Evolutionary conservation across 1,139 yeast species (phyloP), one percentile per base, ranked within the genome.

Genomic region (Geotrichum candidum): DNA sequence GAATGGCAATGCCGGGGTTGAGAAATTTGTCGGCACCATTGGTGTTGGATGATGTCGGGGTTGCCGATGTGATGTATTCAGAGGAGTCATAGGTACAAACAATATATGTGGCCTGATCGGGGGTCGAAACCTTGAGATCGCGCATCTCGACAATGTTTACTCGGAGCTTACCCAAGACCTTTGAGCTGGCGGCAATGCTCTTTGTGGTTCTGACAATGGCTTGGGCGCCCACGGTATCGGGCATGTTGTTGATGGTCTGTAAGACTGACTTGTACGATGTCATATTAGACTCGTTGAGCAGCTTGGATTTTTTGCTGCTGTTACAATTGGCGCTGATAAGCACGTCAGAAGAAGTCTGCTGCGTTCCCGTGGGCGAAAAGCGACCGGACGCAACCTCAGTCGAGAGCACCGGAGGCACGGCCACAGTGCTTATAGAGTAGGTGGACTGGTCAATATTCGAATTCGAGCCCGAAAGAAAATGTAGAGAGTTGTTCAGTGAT

Each of bases 41-140:
- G 38, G 11, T 33, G 11, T 11, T 33, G 7, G 38, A 33, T 18
- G 41, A 31, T 15, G 29, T 54, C 31, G 55, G 35, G 10, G 60
- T 41, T 13, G 51, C 33, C n/a, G 56, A 50, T 3, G 96, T 86
- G 64, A 92, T 91, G 68, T 86, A 89, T 76, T 94, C 98, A 1
- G 96, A 87, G 65, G 95, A 87, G 73, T 91, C 97, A 76, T 89
- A 92, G 1, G 96, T 89, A 74, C 96, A 90, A 41, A 92, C 97
- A 29, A 90, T 97, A 73, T 92, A 92, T 1, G 97, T 97, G 68
- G 84, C 87, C 9, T 90, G 81, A 66, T 74, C 74, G 11, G 81
- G 78, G 2, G 83, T 74, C 59, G 79, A 77, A 41, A 86, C 83
- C 53, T 81, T 77, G 65, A 91, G 78, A 67, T 84, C 86, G 64